A percentile compares a stretch with the other conserved stretches of the same genome.
Evolutionary conservation across 202 grass and related monocot genomes (phyloP).

Genomic region (Panicum hallii): DNA sequence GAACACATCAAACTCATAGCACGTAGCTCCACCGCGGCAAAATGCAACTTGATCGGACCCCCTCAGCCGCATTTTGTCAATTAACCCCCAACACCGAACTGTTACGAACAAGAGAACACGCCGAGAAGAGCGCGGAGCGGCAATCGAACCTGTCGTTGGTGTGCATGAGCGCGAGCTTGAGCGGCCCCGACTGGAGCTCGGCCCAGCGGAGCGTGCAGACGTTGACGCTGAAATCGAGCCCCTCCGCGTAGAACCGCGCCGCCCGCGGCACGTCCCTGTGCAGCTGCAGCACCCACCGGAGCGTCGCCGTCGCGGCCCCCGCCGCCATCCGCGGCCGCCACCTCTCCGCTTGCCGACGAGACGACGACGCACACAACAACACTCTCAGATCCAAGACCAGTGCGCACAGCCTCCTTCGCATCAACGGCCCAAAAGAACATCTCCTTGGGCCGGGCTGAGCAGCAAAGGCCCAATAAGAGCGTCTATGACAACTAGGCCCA

Average conservation of each 20-base stretch:
- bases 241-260: conserved; percentile 71
- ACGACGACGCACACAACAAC: not conserved
- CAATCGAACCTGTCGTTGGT: conserved; percentile 43
- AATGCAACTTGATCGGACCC: not conserved
- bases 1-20: not conserved
- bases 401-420: too few species aligned
- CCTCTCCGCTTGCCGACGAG: not conserved
- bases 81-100: not conserved
- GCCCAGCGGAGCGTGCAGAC: conserved; percentile 88
- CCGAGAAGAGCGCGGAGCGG: not conserved
- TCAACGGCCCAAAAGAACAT: not conserved
- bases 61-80: not conserved
- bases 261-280: conserved; percentile 79
- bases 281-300: conserved; percentile 78
- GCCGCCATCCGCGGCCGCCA: conserved; percentile 19
- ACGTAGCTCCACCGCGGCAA: not conserved
- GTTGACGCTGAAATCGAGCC: conserved; percentile 74
- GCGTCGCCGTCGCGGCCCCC: conserved; percentile 21
- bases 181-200: conserved; percentile 85
- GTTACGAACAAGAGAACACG: not conserved
- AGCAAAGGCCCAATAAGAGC: not conserved
- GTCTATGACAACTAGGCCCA: not conserved
- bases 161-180: conserved; percentile 95
- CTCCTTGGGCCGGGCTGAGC: not conserved
- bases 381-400: too few species aligned